phyloP scores from a whole-genome alignment of 768 basidiomycete genomes.

The Tricholoma furcatifolium region DNA sequence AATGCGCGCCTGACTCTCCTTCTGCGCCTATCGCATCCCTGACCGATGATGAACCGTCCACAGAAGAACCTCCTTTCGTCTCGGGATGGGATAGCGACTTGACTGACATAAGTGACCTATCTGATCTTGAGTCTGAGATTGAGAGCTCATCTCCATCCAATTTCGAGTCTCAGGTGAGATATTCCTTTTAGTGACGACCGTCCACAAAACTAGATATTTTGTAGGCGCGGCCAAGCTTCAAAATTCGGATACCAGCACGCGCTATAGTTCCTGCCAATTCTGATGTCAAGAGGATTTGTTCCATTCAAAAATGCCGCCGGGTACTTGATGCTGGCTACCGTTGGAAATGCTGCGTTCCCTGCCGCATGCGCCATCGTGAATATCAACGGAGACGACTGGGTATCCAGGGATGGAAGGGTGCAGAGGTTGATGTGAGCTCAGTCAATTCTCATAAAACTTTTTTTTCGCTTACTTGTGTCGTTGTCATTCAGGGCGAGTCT shows the following conservation, averaged over 20 bases:
- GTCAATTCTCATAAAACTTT: too few species aligned
- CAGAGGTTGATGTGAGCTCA: too few species aligned
- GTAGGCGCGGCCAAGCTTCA: conserved; percentile 22
- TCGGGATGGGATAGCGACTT: conserved; percentile 34
- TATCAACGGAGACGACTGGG: conserved; percentile 33
- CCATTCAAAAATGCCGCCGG: conserved; percentile 31
- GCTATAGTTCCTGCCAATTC: neutral
- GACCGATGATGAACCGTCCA: neutral
- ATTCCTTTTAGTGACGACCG: neutral
- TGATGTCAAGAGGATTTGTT: conserved; percentile 22
- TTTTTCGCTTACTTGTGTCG: too few species aligned
- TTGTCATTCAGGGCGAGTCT: too few species aligned
- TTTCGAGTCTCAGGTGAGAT: neutral
- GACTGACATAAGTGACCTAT: conserved; percentile 28
- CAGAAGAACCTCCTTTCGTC: neutral
- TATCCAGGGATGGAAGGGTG: conserved; percentile 16
- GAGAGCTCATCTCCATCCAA: conserved; percentile 14
- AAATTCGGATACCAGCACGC: conserved; percentile 34
- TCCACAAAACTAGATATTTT: neutral
- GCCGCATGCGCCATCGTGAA: conserved; percentile 34
- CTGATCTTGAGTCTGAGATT: conserved; percentile 17
- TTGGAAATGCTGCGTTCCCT: conserved; percentile 44
- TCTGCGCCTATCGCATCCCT: neutral
- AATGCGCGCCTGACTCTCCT: neutral
- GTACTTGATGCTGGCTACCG: conserved; percentile 29